Evolutionary conservation across 2,329 filamentous ascomycete genomes (phyloP).

Genomic region (Paraphoma chrysanthemicola): DNA sequence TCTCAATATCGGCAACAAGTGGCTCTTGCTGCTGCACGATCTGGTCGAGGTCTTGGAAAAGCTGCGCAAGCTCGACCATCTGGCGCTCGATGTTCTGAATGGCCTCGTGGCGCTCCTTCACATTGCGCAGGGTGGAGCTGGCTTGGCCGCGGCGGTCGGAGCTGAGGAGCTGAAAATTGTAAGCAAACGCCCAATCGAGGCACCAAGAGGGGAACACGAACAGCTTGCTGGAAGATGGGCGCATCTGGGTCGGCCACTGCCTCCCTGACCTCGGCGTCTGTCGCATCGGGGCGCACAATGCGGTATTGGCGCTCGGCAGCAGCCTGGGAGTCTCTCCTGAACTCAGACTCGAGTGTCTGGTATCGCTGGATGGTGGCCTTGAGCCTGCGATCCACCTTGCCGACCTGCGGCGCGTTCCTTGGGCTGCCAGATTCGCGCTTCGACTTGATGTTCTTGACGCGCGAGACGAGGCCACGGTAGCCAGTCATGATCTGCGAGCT

Average conservation of each 20-base stretch:
- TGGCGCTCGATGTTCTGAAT: constrained; percentile 92
- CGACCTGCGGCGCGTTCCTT: constrained; percentile 81
- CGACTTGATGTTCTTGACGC: constrained; percentile 83
- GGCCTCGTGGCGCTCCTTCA: constrained; percentile 81
- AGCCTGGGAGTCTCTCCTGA: constrained; percentile 79
- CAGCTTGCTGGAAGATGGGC: constrained; percentile 86
- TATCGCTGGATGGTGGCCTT: constrained; percentile 83
- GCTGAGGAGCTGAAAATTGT: constrained; percentile 67
- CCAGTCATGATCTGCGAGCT: constrained; percentile 81
- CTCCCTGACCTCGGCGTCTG: constrained; percentile 76
- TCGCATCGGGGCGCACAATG: constrained; percentile 84
- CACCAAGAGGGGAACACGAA: constrained; percentile 37
- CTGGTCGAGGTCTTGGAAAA: constrained; percentile 89
- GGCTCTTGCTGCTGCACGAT: constrained; percentile 87
- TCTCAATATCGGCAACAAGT: constrained; percentile 80
- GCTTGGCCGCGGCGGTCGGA: constrained; percentile 83
- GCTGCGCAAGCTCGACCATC: constrained; percentile 83
- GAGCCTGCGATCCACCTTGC: constrained; percentile 78
- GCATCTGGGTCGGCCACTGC: constrained; percentile 77
- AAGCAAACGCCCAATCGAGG: constrained; percentile 7
- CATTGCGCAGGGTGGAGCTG: constrained; percentile 77
- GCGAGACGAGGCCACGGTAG: constrained; percentile 80
- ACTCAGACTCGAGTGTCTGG: constrained; percentile 79
- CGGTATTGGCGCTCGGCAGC: constrained; percentile 89
- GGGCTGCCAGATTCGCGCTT: constrained; percentile 75